Base-by-base conservation (phyloP, 1,139 yeast species). In the Yamadazyma epiphylla region DNA sequence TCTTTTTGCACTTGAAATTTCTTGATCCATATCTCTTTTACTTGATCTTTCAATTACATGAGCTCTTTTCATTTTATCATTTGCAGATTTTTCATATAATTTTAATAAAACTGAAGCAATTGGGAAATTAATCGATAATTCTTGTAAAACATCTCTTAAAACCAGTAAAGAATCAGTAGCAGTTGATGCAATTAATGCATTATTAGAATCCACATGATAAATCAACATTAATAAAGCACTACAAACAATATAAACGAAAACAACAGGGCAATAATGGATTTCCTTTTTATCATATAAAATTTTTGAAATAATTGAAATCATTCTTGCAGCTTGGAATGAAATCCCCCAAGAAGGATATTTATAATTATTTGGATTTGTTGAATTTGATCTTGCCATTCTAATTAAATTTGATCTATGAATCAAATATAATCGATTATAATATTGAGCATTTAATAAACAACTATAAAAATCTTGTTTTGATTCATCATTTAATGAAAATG, bases 301-400 rank as follows among this genome's bases (percentile, higher is more conserved):
- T 36, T 80, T 81, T 27, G 77, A 63, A 32, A 84, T 80, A 37
- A 78, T 67, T 5, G 84, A 75, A 39, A 84, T 80, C 82, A 82
- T 81, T 48, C 86, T 77, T 2, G 94, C 87, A 0, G 94, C 87
- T 53, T 83, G 89, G 62, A 84, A 84, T 3, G 89, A 82, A 39
- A 85, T 83, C 10, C 91, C 88, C 84, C 91, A 80, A 5, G 87
- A 77, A 2, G 91, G 88, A 51, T 80, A 81, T 34, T 70, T 74
- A 48, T 70, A 76, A 45, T 69, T 71, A 49, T 65, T 60, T 13
- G 73, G 58, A 38, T 65, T 62, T 5, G 68, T 60, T 4, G 70
- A 60, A 17, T 59, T 59, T 12, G 68, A 60, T 29, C 61, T 54
- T 9, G 74, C 70, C 66, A 69, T 64, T 38, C 75, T 64, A 24